phyloP scores from a whole-genome alignment of 257 asterid species.

The Solanum sparsipilum region DNA sequence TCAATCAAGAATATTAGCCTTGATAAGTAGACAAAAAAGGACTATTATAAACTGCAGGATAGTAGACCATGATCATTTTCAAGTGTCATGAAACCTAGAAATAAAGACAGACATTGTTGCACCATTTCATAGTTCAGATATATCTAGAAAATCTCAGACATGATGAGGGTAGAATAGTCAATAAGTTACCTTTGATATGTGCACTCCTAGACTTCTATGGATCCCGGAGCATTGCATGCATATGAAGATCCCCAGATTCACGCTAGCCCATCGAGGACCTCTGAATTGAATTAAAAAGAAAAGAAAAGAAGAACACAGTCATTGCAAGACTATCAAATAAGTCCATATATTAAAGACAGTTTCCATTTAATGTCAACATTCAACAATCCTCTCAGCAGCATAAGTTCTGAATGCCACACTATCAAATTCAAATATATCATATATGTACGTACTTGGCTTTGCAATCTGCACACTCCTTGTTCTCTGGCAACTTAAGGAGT shows the following conservation, averaged over 20 bases:
- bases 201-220: constrained; percentile 99
- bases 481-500: constrained; percentile 93
- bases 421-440: not conserved
- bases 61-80: not conserved
- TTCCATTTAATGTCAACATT: not conserved
- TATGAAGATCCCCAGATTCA: constrained; percentile 90
- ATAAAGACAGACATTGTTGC: not conserved
- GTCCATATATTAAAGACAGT: not conserved
- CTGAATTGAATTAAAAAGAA: constrained; percentile 21
- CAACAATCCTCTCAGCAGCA: not conserved
- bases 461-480: constrained; percentile 99
- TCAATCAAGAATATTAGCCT: not conserved
- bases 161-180: not conserved
- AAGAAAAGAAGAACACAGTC: not conserved
- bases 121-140: not conserved
- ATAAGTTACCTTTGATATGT: constrained; percentile 80
- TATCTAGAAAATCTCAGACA: not conserved
- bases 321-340: not conserved
- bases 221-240: constrained; percentile 99
- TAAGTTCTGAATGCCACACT: not conserved
- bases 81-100: not conserved
- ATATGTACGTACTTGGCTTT: constrained; percentile 66
- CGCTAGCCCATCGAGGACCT: constrained; percentile 99
- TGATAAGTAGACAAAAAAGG: not conserved
- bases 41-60: not conserved